phyloP scores from a whole-genome alignment of 2,329 filamentous ascomycete species.

The Penicillium hesseltinei region DNA sequence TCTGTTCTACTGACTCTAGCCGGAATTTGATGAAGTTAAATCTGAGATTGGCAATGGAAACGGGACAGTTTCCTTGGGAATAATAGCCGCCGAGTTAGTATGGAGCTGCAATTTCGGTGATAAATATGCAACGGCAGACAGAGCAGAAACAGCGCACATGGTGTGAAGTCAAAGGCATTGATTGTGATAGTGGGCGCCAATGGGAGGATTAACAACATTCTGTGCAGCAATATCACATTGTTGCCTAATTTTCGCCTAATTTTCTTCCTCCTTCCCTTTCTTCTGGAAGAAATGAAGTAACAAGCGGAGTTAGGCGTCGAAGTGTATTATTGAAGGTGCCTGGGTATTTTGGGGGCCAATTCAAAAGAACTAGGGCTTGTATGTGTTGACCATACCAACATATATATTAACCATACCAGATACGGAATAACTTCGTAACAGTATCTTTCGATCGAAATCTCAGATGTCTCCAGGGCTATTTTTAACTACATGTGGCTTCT shows the following conservation, averaged over 20 bases:
- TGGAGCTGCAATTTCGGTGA: background rate
- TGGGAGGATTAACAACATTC: background rate
- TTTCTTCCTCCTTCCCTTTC: background rate
- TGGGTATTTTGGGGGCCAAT: background rate
- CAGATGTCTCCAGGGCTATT: background rate
- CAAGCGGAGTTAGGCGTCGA: too few relatives aligned
- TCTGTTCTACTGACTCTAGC: background rate
- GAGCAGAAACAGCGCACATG: conserved; percentile 4
- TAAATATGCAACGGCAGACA: conserved; percentile 28
- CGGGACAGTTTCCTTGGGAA: background rate
- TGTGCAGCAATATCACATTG: conserved; percentile 1
- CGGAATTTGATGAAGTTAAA: background rate
- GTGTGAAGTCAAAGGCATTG: conserved; percentile 30
- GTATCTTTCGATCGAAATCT: too few relatives aligned
- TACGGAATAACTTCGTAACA: background rate
- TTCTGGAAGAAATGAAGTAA: too few relatives aligned
- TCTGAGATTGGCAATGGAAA: background rate
- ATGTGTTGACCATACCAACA: background rate
- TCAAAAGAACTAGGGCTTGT: too few relatives aligned
- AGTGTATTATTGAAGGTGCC: background rate
- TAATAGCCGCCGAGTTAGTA: background rate
- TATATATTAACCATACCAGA: background rate
- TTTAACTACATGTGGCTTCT: background rate
- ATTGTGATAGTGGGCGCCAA: background rate
- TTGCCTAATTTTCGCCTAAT: background rate